Base-by-base conservation (phyloP, 352 stramenopile genomes). In the Phytophthora melonis region DNA sequence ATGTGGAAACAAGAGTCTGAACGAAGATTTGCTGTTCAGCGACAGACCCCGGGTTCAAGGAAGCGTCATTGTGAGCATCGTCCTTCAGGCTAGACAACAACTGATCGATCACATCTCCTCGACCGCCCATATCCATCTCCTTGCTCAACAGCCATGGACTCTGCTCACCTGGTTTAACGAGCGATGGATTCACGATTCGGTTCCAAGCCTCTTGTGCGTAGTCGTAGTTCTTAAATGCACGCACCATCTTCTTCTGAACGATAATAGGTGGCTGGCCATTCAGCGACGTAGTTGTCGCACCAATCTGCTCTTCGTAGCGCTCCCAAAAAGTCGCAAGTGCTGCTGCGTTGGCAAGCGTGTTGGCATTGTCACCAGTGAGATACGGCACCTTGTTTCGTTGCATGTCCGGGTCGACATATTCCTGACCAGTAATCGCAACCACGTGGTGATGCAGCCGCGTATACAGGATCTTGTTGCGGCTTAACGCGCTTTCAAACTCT, bases 201-300 rank as follows among this genome's bases (percentile, higher is more conserved):
- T 82, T 87, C 90, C 90, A 97, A 25, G 90, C 87, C 68, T 97
- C 89, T 65, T 97, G 88, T 13, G 90, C 90, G 68, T 93, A 97
- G 14, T 97, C 90, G 27, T 91, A 96, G 70, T 92, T 95, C 63
- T 88, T 90, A 69, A 97, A 97, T 19, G 77, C 58, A 47, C 90
- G 88, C 7, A 97, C 86, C 87, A 97, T 94, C 68, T 96, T 97
- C 68, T 92, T 93, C 71, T 97, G 90, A 16, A 95, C 83, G 6
- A 89, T 69, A 18, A 80, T 64, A 19, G 84, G 74, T 23, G 65
- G 64, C 56, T 92, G 67, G 9, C 87, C 87, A 21, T 92, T 87
- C 54, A 97, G 54, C 13, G 88, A 91, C 11, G 78, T 82, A 16
- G 68, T 79, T 6, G 83, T 80, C 2, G 83, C 82, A 19, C 89